Evolutionary conservation across 345 rosid genomes (phyloP).

Genomic region (Anastatica hierochuntica): DNA sequence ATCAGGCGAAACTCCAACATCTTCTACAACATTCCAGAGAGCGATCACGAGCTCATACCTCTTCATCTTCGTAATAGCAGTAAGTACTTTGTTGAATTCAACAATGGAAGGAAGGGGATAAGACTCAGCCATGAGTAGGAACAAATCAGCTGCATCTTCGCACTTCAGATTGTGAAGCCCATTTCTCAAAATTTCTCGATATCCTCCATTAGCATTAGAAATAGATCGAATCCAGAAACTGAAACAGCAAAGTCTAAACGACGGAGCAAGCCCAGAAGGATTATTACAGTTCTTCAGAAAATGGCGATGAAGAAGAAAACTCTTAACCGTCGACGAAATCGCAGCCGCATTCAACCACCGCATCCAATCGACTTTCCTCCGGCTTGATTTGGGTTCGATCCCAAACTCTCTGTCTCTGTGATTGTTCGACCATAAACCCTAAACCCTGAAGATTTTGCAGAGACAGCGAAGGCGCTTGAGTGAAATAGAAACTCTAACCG

Average conservation of each 20-base stretch:
- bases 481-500: slow-evolving; percentile 1
- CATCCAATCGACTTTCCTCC: slow-evolving; percentile 18
- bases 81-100: slow-evolving; percentile 21
- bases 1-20: slow-evolving; percentile 10
- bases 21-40: slow-evolving; percentile 3
- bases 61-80: slow-evolving; percentile 15
- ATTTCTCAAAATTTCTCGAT: slow-evolving; percentile 7
- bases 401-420: neutral
- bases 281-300: slow-evolving; percentile 2
- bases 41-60: slow-evolving; percentile 13
- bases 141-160: slow-evolving; percentile 11
- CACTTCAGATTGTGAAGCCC: neutral
- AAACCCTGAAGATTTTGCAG: slow-evolving; percentile 7
- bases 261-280: neutral
- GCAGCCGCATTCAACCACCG: slow-evolving; percentile 22
- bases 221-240: slow-evolving; percentile 3
- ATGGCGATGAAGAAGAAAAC: slow-evolving; percentile 8
- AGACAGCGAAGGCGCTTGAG: neutral
- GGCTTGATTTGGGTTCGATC: slow-evolving; percentile 15
- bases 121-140: slow-evolving; percentile 10
- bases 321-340: slow-evolving; percentile 22
- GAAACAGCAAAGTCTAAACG: slow-evolving; percentile 1
- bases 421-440: slow-evolving; percentile 21
- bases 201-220: neutral
- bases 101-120: slow-evolving; percentile 20